Conservation (phyloP, 2,329 filamentous ascomycete genomes). For the Sporothrix euskadiensis region DNA sequence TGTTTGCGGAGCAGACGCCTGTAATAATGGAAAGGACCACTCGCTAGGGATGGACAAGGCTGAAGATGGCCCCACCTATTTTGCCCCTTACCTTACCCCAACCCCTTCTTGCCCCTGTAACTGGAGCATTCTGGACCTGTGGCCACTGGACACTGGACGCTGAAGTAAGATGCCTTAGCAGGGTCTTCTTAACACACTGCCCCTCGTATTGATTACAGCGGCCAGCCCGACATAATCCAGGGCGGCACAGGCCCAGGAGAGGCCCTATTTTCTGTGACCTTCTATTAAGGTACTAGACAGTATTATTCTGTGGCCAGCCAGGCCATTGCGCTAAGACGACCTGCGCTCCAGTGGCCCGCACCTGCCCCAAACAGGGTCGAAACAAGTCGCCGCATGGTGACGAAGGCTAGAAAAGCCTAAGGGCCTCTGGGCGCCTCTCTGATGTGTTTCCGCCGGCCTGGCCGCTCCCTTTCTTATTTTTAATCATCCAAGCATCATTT, state of each 20-base stretch:
- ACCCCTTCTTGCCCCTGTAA: neutral
- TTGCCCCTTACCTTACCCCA: neutral
- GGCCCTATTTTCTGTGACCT: neutral
- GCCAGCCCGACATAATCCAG: neutral
- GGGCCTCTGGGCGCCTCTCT: neutral
- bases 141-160: neutral
- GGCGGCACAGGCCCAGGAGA: neutral
- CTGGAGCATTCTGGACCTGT: neutral
- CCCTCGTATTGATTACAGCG: neutral
- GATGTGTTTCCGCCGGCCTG: neutral
- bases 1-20: neutral
- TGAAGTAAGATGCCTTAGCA: neutral
- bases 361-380: conserved; percentile 22
- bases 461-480: conserved; percentile 20
- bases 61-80: conserved; percentile 24
- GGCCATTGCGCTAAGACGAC: neutral
- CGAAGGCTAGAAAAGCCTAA: conserved; percentile 20
- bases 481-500: conserved; percentile 22
- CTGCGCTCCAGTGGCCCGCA: neutral
- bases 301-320: neutral
- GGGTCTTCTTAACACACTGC: neutral
- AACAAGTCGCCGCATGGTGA: conserved; percentile 22
- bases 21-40: neutral
- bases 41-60: conserved; percentile 22
- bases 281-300: neutral